A percentile compares a stretch with the other conserved stretches of the same genome.
Evolutionary conservation across 495 filamentous ascomycete species (phyloP).

Genomic region (Talaromyces thailandensis): DNA sequence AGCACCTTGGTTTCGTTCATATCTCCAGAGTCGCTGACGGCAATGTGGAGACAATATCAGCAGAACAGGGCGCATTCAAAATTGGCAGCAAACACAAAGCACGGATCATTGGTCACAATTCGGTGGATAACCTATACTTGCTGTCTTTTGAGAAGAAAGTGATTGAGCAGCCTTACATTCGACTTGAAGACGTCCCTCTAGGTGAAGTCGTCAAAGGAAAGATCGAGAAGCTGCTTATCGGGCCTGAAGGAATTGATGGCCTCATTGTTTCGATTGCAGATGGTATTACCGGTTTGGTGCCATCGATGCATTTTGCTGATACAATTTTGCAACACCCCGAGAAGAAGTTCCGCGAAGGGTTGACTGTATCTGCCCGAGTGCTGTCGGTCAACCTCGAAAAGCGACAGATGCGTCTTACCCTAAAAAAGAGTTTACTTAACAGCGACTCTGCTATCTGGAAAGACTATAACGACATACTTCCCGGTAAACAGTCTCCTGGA

Average conservation of each 20-base stretch:
- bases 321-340: slow-evolving; percentile 83
- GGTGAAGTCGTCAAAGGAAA: slow-evolving; percentile 77
- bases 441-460: slow-evolving; percentile 68
- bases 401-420: slow-evolving; percentile 72
- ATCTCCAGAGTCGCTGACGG: slow-evolving; percentile 83
- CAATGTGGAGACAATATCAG: slow-evolving; percentile 71
- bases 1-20: slow-evolving; percentile 78
- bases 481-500: slow-evolving; percentile 68
- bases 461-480: slow-evolving; percentile 58
- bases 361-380: slow-evolving; percentile 73
- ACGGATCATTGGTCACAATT: slow-evolving; percentile 77
- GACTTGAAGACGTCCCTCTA: slow-evolving; percentile 77
- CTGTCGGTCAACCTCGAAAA: slow-evolving; percentile 70
- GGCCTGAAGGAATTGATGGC: slow-evolving; percentile 62
- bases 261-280: slow-evolving; percentile 77
- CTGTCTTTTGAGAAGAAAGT: slow-evolving; percentile 72
- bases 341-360: slow-evolving; percentile 86
- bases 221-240: slow-evolving; percentile 74
- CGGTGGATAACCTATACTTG: slow-evolving; percentile 77
- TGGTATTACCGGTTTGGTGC: slow-evolving; percentile 76
- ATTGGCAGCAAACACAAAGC: slow-evolving; percentile 68
- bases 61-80: slow-evolving; percentile 67
- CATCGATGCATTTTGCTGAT: slow-evolving; percentile 82
- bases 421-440: slow-evolving; percentile 92
- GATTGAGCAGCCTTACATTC: slow-evolving; percentile 79